Conservation (phyloP, 192 early-diverging fungal genomes). For the Coemansia sp. region DNA sequence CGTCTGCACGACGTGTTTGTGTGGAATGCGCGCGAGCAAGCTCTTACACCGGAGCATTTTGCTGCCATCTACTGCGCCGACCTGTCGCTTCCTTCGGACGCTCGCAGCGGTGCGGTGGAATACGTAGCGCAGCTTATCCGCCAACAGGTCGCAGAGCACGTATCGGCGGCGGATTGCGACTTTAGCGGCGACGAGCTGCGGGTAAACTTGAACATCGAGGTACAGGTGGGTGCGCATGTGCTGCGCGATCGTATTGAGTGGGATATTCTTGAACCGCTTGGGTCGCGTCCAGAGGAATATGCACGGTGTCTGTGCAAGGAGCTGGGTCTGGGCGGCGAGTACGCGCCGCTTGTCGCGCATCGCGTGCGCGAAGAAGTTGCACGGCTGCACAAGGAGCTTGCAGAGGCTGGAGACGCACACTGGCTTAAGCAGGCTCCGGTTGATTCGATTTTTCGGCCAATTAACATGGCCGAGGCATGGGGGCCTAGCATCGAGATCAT, state of each 20-base stretch:
- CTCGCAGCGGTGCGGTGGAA: slow-evolving; percentile 27
- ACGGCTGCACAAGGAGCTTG: slow-evolving; percentile 44
- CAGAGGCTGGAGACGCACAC: slow-evolving; percentile 41
- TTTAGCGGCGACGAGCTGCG: slow-evolving; percentile 48
- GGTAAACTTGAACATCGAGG: slow-evolving; percentile 65
- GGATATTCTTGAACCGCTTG: slow-evolving; percentile 66
- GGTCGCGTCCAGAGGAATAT: slow-evolving; percentile 51
- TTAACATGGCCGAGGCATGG: slow-evolving; percentile 47
- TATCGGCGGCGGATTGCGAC: slow-evolving; percentile 35
- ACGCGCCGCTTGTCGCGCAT: slow-evolving; percentile 51
- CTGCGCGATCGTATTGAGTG: slow-evolving; percentile 91
- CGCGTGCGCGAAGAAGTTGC: slow-evolving; percentile 50
- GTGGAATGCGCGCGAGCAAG: slow-evolving; percentile 88
- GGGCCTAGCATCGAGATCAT: slow-evolving; percentile 53
- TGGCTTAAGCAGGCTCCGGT: slow-evolving; percentile 51
- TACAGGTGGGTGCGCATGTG: slow-evolving; percentile 79
- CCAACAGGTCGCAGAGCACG: slow-evolving; percentile 49
- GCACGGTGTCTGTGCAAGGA: slow-evolving; percentile 47
- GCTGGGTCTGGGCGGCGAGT: slow-evolving; percentile 51
- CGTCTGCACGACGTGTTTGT: slow-evolving; percentile 86
- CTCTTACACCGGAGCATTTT: slow-evolving; percentile 81
- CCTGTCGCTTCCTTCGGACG: slow-evolving; percentile 58
- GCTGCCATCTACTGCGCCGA: slow-evolving; percentile 81
- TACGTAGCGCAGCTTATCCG: slow-evolving; percentile 50
- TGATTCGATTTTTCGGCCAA: slow-evolving; percentile 42